Conservation (phyloP, 257 asterid species). For the Primulina tabacum region DNA sequence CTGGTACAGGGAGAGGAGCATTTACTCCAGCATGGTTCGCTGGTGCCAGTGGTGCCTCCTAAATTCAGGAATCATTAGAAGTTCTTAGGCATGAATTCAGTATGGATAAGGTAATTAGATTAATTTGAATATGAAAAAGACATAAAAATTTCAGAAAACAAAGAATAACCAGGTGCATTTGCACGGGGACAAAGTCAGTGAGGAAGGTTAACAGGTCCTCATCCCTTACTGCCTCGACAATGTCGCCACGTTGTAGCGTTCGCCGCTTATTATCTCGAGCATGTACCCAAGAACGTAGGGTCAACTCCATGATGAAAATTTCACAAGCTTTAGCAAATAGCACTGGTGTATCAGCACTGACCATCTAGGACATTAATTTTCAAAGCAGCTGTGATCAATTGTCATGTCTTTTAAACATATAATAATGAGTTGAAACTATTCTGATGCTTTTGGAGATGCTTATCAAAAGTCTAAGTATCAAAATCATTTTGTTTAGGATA, state of each 20-base stretch:
- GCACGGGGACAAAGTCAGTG: slow-evolving; percentile 22
- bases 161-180: slow-evolving; percentile 28
- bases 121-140: neutral
- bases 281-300: slow-evolving; percentile 38
- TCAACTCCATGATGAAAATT: slow-evolving; percentile 36
- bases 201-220: slow-evolving; percentile 29
- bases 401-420: neutral
- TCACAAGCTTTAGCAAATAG: slow-evolving; percentile 40
- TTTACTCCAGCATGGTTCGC: neutral
- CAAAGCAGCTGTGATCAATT: neutral
- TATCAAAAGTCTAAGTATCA: no score
- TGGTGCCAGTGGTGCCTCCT: slow-evolving; percentile 9
- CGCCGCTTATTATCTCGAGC: slow-evolving; percentile 21
- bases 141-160: neutral
- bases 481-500: no score
- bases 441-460: neutral
- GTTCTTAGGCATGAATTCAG: neutral
- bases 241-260: slow-evolving; percentile 33
- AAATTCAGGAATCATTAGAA: neutral
- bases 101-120: neutral
- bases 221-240: slow-evolving; percentile 35
- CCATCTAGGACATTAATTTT: slow-evolving; percentile 30
- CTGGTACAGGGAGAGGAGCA: slow-evolving; percentile 3
- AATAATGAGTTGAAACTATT: no score
- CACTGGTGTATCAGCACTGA: slow-evolving; percentile 37